Base-by-base conservation (phyloP, 441 rosid species). In the Mallotus japonicus region DNA sequence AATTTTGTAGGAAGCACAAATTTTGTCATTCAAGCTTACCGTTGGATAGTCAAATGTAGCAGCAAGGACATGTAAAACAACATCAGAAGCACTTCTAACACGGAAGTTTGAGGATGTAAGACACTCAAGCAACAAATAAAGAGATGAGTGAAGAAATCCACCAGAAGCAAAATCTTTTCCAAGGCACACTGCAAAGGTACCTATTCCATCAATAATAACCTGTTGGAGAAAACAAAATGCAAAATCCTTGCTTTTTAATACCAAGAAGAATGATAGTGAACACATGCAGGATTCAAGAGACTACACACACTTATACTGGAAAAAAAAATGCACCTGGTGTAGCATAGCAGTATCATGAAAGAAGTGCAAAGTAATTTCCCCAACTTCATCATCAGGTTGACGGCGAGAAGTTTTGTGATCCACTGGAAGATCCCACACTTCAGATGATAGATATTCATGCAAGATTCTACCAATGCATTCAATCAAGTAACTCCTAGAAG, bases 91-190 rank as follows among this genome's bases (percentile, higher is more conserved):
- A 79, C 81, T 81, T 82, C 92, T 90, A 59, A 95, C 92, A 77
- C 87, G 87, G 80, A 83, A 88, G 75, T 90, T 87, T 22, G 92
- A 86, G 76, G 87, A 85, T 69, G 85, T 86, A 70, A 95, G 97
- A 75, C 79, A 86, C 88, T 93, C 96, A 53, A 95, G 93, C 78
- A 95, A 86, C 73, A 95, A 82, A 85, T 91, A 95, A 75, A 91
- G 95, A 54, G 96, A 89, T 28, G 89, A 88, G 80, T 91, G 96
- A 82, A 95, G 96, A 84, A 89, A 95, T 75, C 99, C 98, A 79
- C 92, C 83, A 49, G 91, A 83, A 83, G 86, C 77, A 83, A 93
- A 95, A 65, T 86, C 88, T 67, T 85, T 71, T 67, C 96, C 94
- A 22, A 95, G 92, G 82, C 92, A 93, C 76, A 90, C 60, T 55